Percentiles rank a stretch among this genome's conserved stretches.
These are phyloP conservation scores for Amaranthus palmeri DNA, from an alignment of 148 eudicot genomes.

Conservation along the genomic window DNA sequence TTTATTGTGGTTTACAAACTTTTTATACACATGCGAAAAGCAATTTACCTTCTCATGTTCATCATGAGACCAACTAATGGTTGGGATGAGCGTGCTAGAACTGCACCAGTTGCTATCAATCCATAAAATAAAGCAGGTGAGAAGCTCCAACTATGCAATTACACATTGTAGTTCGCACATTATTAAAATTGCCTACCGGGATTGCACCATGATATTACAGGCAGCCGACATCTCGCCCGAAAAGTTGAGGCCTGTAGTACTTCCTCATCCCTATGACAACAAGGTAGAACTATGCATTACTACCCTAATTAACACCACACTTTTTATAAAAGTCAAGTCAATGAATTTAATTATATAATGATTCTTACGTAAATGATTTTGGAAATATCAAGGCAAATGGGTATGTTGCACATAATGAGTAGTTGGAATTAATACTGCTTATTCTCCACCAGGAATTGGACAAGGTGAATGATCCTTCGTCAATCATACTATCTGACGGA, in stretches of 20 bases:
- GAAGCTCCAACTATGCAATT: slow-evolving; percentile 6
- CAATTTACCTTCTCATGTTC: slow-evolving; percentile 90
- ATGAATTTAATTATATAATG: slow-evolving; percentile 9
- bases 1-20: slow-evolving; percentile 10
- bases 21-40: background rate
- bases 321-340: background rate
- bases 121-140: background rate
- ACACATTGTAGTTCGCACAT: background rate
- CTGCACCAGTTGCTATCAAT: slow-evolving; percentile 73
- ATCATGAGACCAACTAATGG: slow-evolving; percentile 99
- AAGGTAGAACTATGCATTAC: slow-evolving; percentile 19
- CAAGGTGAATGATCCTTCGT: slow-evolving; percentile 68
- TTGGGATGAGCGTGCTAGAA: slow-evolving; percentile 96
- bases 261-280: slow-evolving; percentile 68
- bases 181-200: slow-evolving; percentile 41
- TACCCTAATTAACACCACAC: slow-evolving; percentile 2
- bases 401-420: slow-evolving; percentile 75
- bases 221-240: slow-evolving; percentile 84
- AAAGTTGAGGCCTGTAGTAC: slow-evolving; percentile 83
- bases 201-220: slow-evolving; percentile 88
- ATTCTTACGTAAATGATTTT: slow-evolving; percentile 67
- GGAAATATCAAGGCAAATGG: slow-evolving; percentile 95
- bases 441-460: slow-evolving; percentile 87
- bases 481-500: slow-evolving; percentile 50
- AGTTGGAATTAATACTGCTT: slow-evolving; percentile 63